phyloP scores from a whole-genome alignment of 1,284 basidiomycete species.

The Ustilago hordei region DNA sequence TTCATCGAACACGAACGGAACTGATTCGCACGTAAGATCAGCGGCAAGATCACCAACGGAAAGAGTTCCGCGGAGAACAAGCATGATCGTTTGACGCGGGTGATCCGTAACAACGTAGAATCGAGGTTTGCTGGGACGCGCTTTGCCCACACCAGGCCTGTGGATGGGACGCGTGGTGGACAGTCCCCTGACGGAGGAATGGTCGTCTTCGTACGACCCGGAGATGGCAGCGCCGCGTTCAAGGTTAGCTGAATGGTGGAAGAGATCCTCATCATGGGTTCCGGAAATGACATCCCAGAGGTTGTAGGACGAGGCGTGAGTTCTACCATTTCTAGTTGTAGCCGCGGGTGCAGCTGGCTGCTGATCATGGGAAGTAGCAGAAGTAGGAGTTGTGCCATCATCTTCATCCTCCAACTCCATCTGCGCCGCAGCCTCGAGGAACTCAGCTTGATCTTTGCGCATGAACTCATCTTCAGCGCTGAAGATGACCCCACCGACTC shows the following conservation, averaged over 20 bases:
- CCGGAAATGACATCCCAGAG: conserved; percentile 59
- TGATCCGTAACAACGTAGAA: conserved; percentile 67
- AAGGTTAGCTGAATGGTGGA: conserved; percentile 58
- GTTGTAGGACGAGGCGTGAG: conserved; percentile 36
- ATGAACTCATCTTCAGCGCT: conserved; percentile 57
- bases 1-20: conserved; percentile 35
- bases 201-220: conserved; percentile 51
- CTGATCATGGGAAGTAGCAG: not conserved
- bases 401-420: conserved; percentile 59
- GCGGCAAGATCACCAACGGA: conserved; percentile 65
- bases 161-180: conserved; percentile 10
- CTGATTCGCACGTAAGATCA: conserved; percentile 67
- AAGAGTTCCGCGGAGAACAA: conserved; percentile 65
- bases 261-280: conserved; percentile 59
- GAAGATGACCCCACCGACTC: conserved; percentile 27
- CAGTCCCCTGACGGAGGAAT: not conserved
- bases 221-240: conserved; percentile 41
- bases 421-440: conserved; percentile 50
- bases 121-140: conserved; percentile 49
- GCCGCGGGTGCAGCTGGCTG: not conserved
- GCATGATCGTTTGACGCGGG: conserved; percentile 52
- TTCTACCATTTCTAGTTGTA: conserved; percentile 8
- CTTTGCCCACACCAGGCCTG: conserved; percentile 16
- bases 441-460: conserved; percentile 45
- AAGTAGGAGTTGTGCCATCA: not conserved